A percentile compares a stretch with the other conserved stretches of the same genome.
Evolutionary conservation across 148 eudicot species (phyloP).

Genomic region (Rhododendron williamsianum): DNA sequence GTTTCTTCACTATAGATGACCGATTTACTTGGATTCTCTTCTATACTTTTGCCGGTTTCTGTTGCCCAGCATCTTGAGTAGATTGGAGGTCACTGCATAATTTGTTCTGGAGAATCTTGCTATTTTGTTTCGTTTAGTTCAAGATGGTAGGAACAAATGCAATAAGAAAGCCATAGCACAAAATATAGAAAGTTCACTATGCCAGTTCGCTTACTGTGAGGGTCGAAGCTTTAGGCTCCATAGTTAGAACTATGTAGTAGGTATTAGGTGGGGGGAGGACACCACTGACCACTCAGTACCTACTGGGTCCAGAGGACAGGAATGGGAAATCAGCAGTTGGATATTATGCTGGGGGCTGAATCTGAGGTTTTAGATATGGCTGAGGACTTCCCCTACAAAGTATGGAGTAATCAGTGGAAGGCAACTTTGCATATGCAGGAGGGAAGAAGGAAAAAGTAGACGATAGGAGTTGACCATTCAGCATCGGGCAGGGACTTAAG

Average conservation of each 20-base stretch:
- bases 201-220: neutral
- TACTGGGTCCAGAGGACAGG: neutral
- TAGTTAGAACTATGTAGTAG: neutral
- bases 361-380: neutral
- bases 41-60: neutral
- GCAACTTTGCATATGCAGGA: neutral
- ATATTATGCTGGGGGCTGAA: neutral
- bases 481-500: neutral
- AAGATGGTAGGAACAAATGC: neutral
- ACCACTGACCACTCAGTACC: neutral
- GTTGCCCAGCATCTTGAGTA: neutral
- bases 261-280: neutral
- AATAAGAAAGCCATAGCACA: neutral
- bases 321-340: neutral
- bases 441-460: neutral
- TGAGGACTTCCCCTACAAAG: neutral
- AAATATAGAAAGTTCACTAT: neutral
- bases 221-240: neutral
- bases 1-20: neutral
- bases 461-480: neutral
- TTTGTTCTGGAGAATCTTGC: neutral
- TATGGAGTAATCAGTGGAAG: neutral
- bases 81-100: neutral
- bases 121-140: neutral
- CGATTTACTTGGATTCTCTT: neutral